Base-by-base conservation (phyloP, 352 stramenopile genomes). In the Phytophthora ramorum region DNA sequence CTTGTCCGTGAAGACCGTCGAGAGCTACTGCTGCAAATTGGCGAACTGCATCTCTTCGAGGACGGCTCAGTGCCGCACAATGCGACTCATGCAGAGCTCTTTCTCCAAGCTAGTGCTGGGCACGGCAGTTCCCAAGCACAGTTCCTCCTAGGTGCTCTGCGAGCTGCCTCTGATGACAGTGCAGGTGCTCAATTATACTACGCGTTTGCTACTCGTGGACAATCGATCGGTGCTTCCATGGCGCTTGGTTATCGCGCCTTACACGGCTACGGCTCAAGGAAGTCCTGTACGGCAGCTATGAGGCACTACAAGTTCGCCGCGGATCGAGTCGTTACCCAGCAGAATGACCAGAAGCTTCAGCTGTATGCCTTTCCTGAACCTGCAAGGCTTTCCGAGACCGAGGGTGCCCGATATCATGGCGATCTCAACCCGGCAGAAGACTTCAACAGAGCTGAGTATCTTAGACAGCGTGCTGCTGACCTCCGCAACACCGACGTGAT, bases 221-320 rank as follows among this genome's bases (percentile, higher is more conserved):
- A 79, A 1, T 82, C 81, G 0, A 43, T 83, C 0, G 44, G 55
- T 0, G 77, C 89, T 4, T 67, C 76, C 12, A 90, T 95, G 74
- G 81, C 81, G n/a, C 69, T 95, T 8, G 90, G 87, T 3, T 93
- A 93, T 34, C 75, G 81, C 0, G 74, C 87, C 16, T 41, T 85
- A 1, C 66, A 91, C 22, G 89, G 90, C 38, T 80, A 84, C 32
- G 55, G 74, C 1, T 71, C 84, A 1, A 62, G 73, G 1, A 74
- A 67, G 26, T 87, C 73, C 6, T 96, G 90, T 56, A 71, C 83
- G 12, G 37, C 58, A 7, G 75, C 90, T 4, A 49, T 96, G 22
- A 57, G 66, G 19, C 79, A 93, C 74, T 96, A 97, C 75, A 91
- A 93, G 50, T 71, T 73, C 12, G 89, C 83, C 0, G 90, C 89